Percentiles rank a stretch among this genome's conserved stretches.
phyloP scores from a whole-genome alignment of 805 yeast species.

The Candida andamanensis region DNA sequence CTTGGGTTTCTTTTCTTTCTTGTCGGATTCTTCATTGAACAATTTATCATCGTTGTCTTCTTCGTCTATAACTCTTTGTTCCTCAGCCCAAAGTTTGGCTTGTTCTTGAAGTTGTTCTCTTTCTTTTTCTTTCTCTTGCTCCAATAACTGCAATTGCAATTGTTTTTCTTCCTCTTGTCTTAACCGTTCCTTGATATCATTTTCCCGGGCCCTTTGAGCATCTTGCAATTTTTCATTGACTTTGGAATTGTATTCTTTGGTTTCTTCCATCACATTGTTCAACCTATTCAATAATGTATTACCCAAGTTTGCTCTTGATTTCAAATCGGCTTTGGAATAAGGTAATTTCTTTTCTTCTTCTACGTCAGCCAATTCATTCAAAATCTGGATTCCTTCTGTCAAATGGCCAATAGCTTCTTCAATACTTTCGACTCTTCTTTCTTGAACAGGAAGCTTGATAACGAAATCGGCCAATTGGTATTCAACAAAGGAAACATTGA shows the following conservation, averaged over 20 bases:
- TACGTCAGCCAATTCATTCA: conserved; percentile 49
- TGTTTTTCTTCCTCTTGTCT: conserved; percentile 35
- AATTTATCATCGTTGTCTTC: conserved; percentile 33
- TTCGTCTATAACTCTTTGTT: conserved; percentile 28
- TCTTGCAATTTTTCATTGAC: conserved; percentile 60
- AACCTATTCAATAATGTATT: conserved; percentile 70
- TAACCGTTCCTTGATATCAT: conserved; percentile 40
- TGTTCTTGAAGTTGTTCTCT: conserved; percentile 46
- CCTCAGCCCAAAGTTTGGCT: conserved; percentile 47
- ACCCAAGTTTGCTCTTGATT: conserved; percentile 84
- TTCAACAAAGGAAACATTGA: conserved; percentile 78
- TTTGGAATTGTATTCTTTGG: conserved; percentile 57
- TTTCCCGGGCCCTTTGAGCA: conserved; percentile 64
- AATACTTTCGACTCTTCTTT: conserved; percentile 61
- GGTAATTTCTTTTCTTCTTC: conserved; percentile 57
- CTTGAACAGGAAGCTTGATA: conserved; percentile 51
- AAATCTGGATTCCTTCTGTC: conserved; percentile 52
- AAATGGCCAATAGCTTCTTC: conserved; percentile 52
- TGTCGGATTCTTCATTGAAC: conserved; percentile 33
- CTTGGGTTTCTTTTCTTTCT: conserved; percentile 23
- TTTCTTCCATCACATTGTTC: conserved; percentile 66
- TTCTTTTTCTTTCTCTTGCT: conserved; percentile 42
- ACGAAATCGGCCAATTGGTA: conserved; percentile 84
- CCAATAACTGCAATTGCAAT: conserved; percentile 42
- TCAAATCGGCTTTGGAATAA: conserved; percentile 71